phyloP scores from a whole-genome alignment of 805 yeast genomes.

The Zygotorulaspora sp. region DNA sequence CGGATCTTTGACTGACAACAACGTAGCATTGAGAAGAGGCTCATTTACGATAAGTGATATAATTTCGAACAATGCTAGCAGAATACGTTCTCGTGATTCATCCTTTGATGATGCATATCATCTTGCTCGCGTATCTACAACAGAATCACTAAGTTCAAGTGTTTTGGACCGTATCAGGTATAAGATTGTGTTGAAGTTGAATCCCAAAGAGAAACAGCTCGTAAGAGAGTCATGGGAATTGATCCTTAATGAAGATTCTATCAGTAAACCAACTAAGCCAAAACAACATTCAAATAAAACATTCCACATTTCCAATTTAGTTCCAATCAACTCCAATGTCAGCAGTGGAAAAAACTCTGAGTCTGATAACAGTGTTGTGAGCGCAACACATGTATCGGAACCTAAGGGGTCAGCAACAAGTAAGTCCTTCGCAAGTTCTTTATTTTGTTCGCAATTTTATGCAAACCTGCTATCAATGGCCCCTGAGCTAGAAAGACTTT shows the following conservation, averaged over 20 bases:
- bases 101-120: conserved; percentile 15
- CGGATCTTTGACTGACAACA: conserved; percentile 1
- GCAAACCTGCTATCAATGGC: conserved; percentile 59
- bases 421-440: conserved; percentile 45
- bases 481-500: conserved; percentile 55
- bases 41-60: conserved; percentile 12
- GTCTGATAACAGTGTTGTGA: conserved; percentile 2
- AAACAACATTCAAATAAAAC: conserved; percentile 1
- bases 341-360: not conserved
- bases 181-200: conserved; percentile 31
- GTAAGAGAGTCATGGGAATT: conserved; percentile 38
- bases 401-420: conserved; percentile 8
- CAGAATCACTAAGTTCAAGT: conserved; percentile 17
- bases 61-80: conserved; percentile 7
- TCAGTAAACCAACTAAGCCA: conserved; percentile 8
- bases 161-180: conserved; percentile 22
- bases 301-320: not conserved
- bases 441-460: conserved; percentile 75
- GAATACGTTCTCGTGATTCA: conserved; percentile 5
- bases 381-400: conserved; percentile 8
- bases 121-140: conserved; percentile 18
- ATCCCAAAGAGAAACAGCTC: conserved; percentile 33
- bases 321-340: conserved; percentile 3
- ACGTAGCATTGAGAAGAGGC: conserved; percentile 8
- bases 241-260: conserved; percentile 34